Conservation (phyloP, 2,329 filamentous ascomycete genomes). For the Orbilia quercus region DNA sequence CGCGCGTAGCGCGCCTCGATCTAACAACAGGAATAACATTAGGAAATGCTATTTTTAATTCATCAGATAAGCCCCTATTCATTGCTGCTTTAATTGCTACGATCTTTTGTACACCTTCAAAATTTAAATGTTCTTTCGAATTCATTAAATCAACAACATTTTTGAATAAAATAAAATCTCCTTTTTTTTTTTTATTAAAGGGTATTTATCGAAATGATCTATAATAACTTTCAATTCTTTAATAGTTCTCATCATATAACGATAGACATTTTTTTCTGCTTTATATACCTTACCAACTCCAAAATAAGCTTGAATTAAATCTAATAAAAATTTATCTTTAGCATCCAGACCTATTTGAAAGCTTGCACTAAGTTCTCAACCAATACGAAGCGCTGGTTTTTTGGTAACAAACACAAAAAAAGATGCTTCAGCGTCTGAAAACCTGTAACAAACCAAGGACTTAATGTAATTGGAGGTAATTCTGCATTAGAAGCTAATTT, state of each 20-base stretch:
- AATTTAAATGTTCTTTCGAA: not conserved
- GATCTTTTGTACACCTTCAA: constrained; percentile 10
- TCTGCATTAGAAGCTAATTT: constrained; percentile 1
- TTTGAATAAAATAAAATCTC: constrained; percentile 15
- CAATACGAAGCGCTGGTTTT: not conserved
- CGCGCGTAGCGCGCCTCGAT: too few relatives aligned
- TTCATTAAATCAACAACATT: constrained; percentile 11
- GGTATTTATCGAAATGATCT: constrained; percentile 31
- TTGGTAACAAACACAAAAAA: constrained; percentile 9
- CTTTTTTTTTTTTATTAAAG: constrained; percentile 17
- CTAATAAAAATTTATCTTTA: constrained; percentile 17
- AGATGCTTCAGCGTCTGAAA: constrained; percentile 10
- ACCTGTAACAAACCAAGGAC: constrained; percentile 24
- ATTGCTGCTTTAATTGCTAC: constrained; percentile 20
- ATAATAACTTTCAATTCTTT: constrained; percentile 15
- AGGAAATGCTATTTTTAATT: constrained; percentile 5
- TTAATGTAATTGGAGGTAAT: not conserved
- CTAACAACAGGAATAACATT: constrained; percentile 2
- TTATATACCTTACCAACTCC: constrained; percentile 14
- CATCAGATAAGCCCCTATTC: constrained; percentile 15
- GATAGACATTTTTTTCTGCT: constrained; percentile 20
- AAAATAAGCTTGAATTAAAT: constrained; percentile 14
- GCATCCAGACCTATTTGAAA: constrained; percentile 14
- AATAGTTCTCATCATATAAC: constrained; percentile 9
- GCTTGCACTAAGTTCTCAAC: constrained; percentile 5